phyloP scores from a whole-genome alignment of 352 stramenopile species.

The Globisporangium abappressorium region DNA sequence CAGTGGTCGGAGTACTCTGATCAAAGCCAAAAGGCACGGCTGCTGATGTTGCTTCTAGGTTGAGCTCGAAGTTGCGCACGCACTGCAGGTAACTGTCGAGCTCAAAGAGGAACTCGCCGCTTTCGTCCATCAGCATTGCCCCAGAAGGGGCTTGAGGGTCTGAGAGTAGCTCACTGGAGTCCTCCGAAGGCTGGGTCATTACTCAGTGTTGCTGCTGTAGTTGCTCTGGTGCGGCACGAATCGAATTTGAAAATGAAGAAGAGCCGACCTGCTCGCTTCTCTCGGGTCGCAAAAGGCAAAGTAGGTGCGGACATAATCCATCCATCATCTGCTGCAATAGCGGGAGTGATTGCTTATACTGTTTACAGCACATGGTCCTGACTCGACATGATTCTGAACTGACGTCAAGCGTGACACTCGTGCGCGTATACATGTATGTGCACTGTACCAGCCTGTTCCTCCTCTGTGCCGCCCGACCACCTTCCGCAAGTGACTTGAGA shows the following conservation, averaged over 20 bases:
- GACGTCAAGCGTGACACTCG: neutral
- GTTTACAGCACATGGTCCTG: neutral
- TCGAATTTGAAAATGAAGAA: neutral
- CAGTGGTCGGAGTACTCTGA: neutral
- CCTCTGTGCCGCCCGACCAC: neutral
- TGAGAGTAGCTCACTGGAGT: neutral
- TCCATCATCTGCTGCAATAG: no score
- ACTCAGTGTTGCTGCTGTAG: neutral
- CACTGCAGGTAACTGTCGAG: conserved; percentile 47
- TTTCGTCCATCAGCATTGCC: neutral
- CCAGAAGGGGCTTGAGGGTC: neutral
- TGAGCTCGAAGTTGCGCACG: conserved; percentile 14
- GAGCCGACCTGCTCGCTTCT: neutral
- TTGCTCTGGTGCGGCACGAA: neutral
- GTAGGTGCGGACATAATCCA: neutral
- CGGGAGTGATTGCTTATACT: neutral
- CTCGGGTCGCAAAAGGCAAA: neutral
- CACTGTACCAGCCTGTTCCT: neutral
- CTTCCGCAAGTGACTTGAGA: neutral
- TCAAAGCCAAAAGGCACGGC: conserved; percentile 31
- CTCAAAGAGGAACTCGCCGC: conserved; percentile 31
- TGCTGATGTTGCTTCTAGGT: conserved; percentile 22
- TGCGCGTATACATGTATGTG: neutral
- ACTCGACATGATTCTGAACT: neutral
- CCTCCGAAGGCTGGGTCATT: neutral